Percentiles rank a stretch among this genome's conserved stretches.
These are phyloP conservation scores for Mortierella alpina DNA, from an alignment of 192 early-diverging fungal species.

Conservation along the genomic window DNA sequence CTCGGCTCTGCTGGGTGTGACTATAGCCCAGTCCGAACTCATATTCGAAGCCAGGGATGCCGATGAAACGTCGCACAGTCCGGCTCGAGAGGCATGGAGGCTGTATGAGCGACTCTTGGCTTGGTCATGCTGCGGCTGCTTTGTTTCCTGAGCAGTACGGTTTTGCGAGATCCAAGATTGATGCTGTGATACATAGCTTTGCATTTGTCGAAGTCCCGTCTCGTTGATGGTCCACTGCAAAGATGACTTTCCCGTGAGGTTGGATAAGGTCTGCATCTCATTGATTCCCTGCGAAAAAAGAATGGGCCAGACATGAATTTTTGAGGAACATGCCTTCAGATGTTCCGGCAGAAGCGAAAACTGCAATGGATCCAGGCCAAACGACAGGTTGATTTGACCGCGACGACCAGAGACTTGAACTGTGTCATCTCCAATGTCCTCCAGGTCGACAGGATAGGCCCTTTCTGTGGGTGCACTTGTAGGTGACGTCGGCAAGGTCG, in stretches of 20 bases:
- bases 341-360: constrained; percentile 37
- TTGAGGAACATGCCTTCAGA: constrained; percentile 20
- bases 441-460: background rate
- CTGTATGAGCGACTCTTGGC: constrained; percentile 13
- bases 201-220: constrained; percentile 42
- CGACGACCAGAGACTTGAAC: constrained; percentile 38
- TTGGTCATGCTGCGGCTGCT: background rate
- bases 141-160: background rate
- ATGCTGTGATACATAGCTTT: constrained; percentile 30
- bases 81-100: background rate
- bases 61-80: constrained; percentile 13
- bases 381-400: constrained; percentile 25
- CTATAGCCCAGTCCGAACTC: constrained; percentile 40
- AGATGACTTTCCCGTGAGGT: constrained; percentile 34
- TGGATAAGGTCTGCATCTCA: constrained; percentile 51
- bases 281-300: constrained; percentile 49
- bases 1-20: constrained; percentile 17
- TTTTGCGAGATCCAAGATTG: constrained; percentile 27
- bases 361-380: constrained; percentile 37
- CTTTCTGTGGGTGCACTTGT: background rate
- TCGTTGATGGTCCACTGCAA: constrained; percentile 38
- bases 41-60: constrained; percentile 27
- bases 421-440: constrained; percentile 10
- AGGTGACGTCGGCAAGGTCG: background rate
- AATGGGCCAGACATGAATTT: constrained; percentile 32